These are phyloP conservation scores for Bullera alba DNA, from an alignment of 768 basidiomycete genomes.

Conservation along the genomic window DNA sequence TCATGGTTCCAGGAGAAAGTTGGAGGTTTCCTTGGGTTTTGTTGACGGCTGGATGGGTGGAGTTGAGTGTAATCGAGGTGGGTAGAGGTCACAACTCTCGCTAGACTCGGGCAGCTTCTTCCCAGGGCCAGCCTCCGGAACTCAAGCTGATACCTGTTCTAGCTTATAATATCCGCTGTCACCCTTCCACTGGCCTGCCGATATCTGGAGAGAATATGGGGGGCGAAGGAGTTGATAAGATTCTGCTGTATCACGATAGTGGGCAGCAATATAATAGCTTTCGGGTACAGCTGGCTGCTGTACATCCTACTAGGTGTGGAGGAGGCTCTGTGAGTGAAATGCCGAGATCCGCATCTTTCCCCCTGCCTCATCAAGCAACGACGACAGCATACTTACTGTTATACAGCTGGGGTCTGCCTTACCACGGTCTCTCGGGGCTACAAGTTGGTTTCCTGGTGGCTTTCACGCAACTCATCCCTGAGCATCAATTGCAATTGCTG, in stretches of 20 bases:
- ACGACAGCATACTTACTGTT: background rate
- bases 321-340: constrained; percentile 47
- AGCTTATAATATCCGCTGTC: constrained; percentile 72
- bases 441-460: constrained; percentile 86
- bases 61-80: constrained; percentile 76
- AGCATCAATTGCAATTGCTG: constrained; percentile 91
- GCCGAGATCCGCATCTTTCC: background rate
- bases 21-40: constrained; percentile 89
- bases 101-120: background rate
- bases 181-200: constrained; percentile 74
- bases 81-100: too few relatives aligned
- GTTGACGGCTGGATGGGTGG: constrained; percentile 79
- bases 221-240: constrained; percentile 71
- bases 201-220: constrained; percentile 94
- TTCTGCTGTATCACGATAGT: constrained; percentile 74
- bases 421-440: constrained; percentile 87
- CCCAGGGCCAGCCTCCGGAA: background rate
- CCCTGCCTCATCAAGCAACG: background rate
- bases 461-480: constrained; percentile 95
- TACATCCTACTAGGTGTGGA: constrained; percentile 56
- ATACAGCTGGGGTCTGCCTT: constrained; percentile 64
- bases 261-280: constrained; percentile 78
- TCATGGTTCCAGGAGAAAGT: constrained; percentile 71
- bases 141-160: constrained; percentile 6
- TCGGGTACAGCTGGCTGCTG: constrained; percentile 83